A percentile compares a stretch with the other conserved stretches of the same genome.
Evolutionary conservation across 129 eudicot genomes (phyloP).

Genomic region (Mikania micrantha): DNA sequence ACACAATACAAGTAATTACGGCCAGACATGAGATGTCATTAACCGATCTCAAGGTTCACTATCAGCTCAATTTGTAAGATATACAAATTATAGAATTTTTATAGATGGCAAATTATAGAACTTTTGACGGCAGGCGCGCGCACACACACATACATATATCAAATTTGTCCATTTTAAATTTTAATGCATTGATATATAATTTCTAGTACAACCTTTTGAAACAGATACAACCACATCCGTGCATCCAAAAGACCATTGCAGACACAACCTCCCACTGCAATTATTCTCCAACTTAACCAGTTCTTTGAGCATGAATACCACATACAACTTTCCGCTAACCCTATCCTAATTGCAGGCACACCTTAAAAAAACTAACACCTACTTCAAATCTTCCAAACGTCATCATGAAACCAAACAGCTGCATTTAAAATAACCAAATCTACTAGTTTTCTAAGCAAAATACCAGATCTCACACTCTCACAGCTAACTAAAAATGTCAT

Average conservation of each 20-base stretch:
- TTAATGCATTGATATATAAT: not conserved
- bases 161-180: not conserved
- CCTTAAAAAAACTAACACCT: not conserved
- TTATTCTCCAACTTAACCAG: not conserved
- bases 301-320: not conserved
- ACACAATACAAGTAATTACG: not conserved
- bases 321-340: conserved; percentile 1
- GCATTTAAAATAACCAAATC: not conserved
- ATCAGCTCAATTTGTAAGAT: not conserved
- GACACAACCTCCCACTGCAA: not conserved
- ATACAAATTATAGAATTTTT: not conserved
- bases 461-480: conserved; percentile 11
- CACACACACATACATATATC: not conserved
- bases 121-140: too few species aligned
- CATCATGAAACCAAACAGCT: not conserved
- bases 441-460: not conserved
- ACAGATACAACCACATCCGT: not conserved
- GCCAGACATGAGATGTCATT: too few species aligned
- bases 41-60: not conserved
- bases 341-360: not conserved
- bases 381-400: not conserved
- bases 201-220: not conserved
- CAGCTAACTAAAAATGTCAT: not conserved
- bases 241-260: not conserved
- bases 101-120: not conserved